A percentile compares a stretch with the other conserved stretches of the same genome.
Conservation (phyloP, 768 basidiomycete genomes). For the Calocera viscosa region DNA sequence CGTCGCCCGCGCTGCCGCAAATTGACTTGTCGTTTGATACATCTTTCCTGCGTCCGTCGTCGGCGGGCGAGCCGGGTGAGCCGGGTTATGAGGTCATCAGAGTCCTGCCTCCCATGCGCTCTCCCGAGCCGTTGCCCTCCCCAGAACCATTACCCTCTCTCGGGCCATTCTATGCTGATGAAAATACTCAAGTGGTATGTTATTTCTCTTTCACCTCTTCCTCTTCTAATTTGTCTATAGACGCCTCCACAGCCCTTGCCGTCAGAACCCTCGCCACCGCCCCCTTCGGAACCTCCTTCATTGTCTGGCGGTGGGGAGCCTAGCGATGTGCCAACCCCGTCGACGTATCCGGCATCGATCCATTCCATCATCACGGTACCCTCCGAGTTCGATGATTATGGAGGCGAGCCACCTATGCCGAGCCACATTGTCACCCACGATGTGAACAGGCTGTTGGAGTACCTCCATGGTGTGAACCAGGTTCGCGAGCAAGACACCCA, state of each 20-base stretch:
- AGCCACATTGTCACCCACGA: conserved; percentile 31
- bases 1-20: conserved; percentile 42
- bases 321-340: conserved; percentile 34
- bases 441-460: conserved; percentile 33
- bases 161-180: conserved; percentile 22
- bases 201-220: background rate
- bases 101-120: conserved; percentile 30
- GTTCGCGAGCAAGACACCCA: conserved; percentile 50
- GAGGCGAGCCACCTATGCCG: conserved; percentile 34
- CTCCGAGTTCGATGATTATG: conserved; percentile 25
- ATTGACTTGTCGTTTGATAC: conserved; percentile 62
- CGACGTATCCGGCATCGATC: conserved; percentile 39
- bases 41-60: conserved; percentile 41
- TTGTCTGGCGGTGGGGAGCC: background rate
- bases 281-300: conserved; percentile 2
- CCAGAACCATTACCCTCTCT: conserved; percentile 28
- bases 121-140: conserved; percentile 22
- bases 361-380: conserved; percentile 37
- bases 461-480: conserved; percentile 52
- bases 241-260: conserved; percentile 7
- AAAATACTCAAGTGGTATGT: background rate
- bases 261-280: conserved; percentile 2
- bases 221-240: background rate
- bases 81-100: background rate
- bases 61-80: background rate